Base-by-base conservation (phyloP, 2,329 filamentous ascomycete genomes). In the Monilinia polystroma region DNA sequence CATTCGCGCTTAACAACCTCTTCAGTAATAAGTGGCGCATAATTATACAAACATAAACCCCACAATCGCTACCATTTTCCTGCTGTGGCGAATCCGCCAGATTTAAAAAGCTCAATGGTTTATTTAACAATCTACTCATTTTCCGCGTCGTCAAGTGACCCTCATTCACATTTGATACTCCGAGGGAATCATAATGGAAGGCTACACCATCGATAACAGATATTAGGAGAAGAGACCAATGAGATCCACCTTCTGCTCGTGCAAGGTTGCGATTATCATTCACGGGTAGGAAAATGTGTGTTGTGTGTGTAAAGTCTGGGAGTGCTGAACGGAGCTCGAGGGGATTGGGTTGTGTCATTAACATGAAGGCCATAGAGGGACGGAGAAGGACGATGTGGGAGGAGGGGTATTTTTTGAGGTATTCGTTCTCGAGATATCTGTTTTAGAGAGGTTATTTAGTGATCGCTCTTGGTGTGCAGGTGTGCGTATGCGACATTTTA, bases 21-120 rank as follows among this genome's bases (percentile, higher is more conserved):
- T 93, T 93, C 62, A 97, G 82, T 23, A 99, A 84, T n/a, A 99
- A 80, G 79, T 97, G 91, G 59, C 93, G 88, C 93, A 99, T 99
- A 69, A 94, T 85, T 71, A 98, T 85, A 78, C 95, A 98, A 3
- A 99, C 95, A 77, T 93, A 98, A 0, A 99, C 92, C 23, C 95
- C 95, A 73, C 95, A 99, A 78, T 99, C 95, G 75, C 87, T 94
- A 35, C 90, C 88, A 72, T 98, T 98, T 72, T 93, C 90, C 78
- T 99, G 95, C 74, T 96, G 90, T 0, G 95, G 95, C 12, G 87
- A 90, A 75, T 98, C 94, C 0, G 89, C 83, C 65, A 99, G 83
- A 77, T 94, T 88, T 74, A 93, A 85, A 76, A 96, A 97, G 26
- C 88, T 83, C 23, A 96, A 79, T 6, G 82, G 82, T 67, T 85